phyloP scores from a whole-genome alignment of 1,284 basidiomycete genomes.

The Takashimella koratensis region DNA sequence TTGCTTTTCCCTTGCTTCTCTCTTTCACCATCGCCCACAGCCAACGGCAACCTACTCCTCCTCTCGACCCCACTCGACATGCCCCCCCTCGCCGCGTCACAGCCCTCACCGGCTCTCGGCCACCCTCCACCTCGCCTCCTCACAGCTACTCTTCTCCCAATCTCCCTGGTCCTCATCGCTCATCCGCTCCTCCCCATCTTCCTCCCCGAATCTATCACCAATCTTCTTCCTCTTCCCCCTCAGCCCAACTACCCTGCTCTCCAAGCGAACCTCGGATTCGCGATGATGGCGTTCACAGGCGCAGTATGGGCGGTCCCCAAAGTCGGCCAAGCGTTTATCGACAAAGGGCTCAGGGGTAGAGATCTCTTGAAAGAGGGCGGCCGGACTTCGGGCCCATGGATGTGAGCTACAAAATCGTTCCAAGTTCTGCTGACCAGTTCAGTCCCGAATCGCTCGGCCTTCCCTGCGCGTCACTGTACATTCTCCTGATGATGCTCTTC shows the following conservation, averaged over 20 bases:
- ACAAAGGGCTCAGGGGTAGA: slow-evolving; percentile 70
- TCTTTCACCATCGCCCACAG: neutral
- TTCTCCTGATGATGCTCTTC: slow-evolving; percentile 76
- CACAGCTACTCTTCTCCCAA: slow-evolving; percentile 35
- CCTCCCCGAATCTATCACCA: slow-evolving; percentile 15
- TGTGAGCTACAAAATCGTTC: slow-evolving; percentile 56
- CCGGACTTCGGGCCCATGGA: slow-evolving; percentile 52
- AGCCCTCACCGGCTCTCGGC: slow-evolving; percentile 13
- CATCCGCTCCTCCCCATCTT: slow-evolving; percentile 40
- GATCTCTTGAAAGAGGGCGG: slow-evolving; percentile 69
- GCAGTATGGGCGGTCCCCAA: slow-evolving; percentile 70
- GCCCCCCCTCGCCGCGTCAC: too few relatives aligned
- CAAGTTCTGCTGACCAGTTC: neutral
- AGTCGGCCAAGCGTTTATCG: slow-evolving; percentile 68
- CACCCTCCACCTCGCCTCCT: slow-evolving; percentile 32
- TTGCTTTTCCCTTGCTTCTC: neutral
- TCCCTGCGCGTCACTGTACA: slow-evolving; percentile 83
- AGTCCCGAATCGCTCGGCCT: slow-evolving; percentile 94
- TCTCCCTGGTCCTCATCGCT: slow-evolving; percentile 33
- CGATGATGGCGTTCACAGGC: slow-evolving; percentile 70
- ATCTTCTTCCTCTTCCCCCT: slow-evolving; percentile 27
- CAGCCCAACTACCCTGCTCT: slow-evolving; percentile 44
- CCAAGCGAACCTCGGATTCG: slow-evolving; percentile 68
- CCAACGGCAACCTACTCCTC: too few relatives aligned
- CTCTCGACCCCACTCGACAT: too few relatives aligned